A percentile compares a stretch with the other conserved stretches of the same genome.
These are phyloP conservation scores for Schwanniomyces occidentalis DNA, from an alignment of 805 yeast genomes.

Conservation along the genomic window DNA sequence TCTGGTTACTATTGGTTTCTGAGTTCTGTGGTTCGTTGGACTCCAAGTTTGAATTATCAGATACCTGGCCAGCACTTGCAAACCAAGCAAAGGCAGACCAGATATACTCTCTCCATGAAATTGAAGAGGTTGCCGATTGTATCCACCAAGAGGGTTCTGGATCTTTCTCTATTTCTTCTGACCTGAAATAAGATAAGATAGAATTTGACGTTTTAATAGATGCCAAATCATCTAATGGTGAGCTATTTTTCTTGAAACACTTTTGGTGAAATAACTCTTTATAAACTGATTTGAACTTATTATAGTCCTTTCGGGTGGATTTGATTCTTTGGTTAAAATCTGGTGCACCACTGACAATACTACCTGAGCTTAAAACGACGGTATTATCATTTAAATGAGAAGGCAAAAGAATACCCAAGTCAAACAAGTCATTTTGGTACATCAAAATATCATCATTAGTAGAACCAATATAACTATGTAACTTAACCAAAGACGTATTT, in stretches of 20 bases:
- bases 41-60: slow-evolving; percentile 8
- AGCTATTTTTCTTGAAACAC: slow-evolving; percentile 9
- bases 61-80: slow-evolving; percentile 76
- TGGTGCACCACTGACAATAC: slow-evolving; percentile 10
- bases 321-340: slow-evolving; percentile 14
- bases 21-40: slow-evolving; percentile 7
- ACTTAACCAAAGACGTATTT: slow-evolving; percentile 15
- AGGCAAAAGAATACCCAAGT: slow-evolving; percentile 34
- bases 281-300: slow-evolving; percentile 34
- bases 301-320: slow-evolving; percentile 39
- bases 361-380: slow-evolving; percentile 10
- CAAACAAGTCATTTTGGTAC: slow-evolving; percentile 53
- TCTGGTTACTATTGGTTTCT: slow-evolving; percentile 5
- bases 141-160: slow-evolving; percentile 46
- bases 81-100: slow-evolving; percentile 82
- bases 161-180: slow-evolving; percentile 6
- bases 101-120: slow-evolving; percentile 56
- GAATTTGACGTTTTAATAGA: slow-evolving; percentile 33
- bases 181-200: slow-evolving; percentile 12
- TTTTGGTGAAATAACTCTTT: slow-evolving; percentile 17
- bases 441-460: slow-evolving; percentile 68
- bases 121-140: slow-evolving; percentile 43
- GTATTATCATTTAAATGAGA: slow-evolving; percentile 16
- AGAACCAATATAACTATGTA: slow-evolving; percentile 51
- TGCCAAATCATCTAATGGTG: slow-evolving; percentile 26